A percentile compares a stretch with the other conserved stretches of the same genome.
phyloP scores from a whole-genome alignment of 163 green algal species.

The Volvox carteri region DNA sequence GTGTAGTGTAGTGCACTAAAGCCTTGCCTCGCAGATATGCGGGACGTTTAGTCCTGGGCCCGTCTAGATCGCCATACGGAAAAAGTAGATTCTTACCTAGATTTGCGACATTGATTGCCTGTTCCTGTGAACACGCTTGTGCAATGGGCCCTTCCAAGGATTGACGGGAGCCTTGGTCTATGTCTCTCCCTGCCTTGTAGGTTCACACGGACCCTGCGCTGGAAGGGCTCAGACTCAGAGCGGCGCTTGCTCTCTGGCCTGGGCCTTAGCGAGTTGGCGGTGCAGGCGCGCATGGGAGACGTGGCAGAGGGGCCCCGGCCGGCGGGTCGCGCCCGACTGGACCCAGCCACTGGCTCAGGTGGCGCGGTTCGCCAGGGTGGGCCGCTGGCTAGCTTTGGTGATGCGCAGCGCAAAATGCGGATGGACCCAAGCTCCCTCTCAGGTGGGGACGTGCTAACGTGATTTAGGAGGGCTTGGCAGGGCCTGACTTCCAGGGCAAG shows the following conservation, averaged over 20 bases:
- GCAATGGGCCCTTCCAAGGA: no score
- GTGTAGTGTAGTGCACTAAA: no score
- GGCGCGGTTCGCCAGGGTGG: neutral
- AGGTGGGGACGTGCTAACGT: neutral
- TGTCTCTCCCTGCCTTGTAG: constrained; percentile 5
- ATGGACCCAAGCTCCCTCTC: neutral
- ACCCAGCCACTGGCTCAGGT: neutral
- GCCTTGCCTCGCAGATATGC: no score
- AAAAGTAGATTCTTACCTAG: no score
- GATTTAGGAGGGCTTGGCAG: no score
- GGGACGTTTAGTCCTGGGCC: no score
- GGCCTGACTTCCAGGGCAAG: neutral
- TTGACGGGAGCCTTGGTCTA: no score
- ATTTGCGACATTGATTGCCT: no score
- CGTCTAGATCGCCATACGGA: no score
- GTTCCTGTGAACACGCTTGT: no score
- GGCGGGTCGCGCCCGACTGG: neutral
- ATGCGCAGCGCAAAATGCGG: neutral
- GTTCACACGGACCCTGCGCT: constrained; percentile 33
- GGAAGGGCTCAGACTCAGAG: constrained; percentile 53
- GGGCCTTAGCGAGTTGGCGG: constrained; percentile 26
- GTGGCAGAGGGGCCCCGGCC: neutral
- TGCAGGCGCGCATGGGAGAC: constrained; percentile 9
- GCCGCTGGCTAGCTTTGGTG: constrained; percentile 39
- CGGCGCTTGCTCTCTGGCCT: constrained; percentile 40